Evolutionary conservation across 805 yeast species (phyloP).

Genomic region (Kodamaea hsintzibuensis): DNA sequence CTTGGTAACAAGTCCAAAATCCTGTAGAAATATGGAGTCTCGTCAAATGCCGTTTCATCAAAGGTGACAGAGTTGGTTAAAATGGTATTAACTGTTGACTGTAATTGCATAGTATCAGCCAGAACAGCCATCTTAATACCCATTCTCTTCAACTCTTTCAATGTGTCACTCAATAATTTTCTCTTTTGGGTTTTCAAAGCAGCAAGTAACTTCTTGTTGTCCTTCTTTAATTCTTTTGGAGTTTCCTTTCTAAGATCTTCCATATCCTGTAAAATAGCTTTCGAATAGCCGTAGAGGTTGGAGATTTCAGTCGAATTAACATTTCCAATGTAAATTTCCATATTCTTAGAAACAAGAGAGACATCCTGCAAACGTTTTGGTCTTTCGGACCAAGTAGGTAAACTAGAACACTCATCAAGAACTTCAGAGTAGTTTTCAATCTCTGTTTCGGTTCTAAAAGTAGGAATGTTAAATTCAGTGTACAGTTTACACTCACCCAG

Average conservation of each 20-base stretch:
- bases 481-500: conserved; percentile 8
- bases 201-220: conserved; percentile 66
- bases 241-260: conserved; percentile 72
- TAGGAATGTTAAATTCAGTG: conserved; percentile 9
- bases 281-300: conserved; percentile 53
- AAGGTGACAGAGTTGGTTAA: conserved; percentile 56
- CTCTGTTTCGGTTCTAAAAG: not conserved
- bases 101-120: conserved; percentile 62
- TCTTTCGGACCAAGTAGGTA: conserved; percentile 53
- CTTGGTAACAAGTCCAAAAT: conserved; percentile 80
- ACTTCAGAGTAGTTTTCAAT: not conserved
- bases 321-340: conserved; percentile 48
- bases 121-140: conserved; percentile 73
- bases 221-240: conserved; percentile 69
- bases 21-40: conserved; percentile 61
- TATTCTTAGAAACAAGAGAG: conserved; percentile 50
- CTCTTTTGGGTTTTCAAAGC: conserved; percentile 80
- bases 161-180: conserved; percentile 71
- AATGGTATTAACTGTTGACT: conserved; percentile 62
- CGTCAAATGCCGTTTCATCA: conserved; percentile 33
- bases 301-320: conserved; percentile 43
- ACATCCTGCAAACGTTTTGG: conserved; percentile 57
- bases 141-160: conserved; percentile 70
- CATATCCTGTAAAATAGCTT: conserved; percentile 55
- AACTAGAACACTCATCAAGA: conserved; percentile 18